Conservation (phyloP, 78 protist species). For the Diacronema lutheri region DNA sequence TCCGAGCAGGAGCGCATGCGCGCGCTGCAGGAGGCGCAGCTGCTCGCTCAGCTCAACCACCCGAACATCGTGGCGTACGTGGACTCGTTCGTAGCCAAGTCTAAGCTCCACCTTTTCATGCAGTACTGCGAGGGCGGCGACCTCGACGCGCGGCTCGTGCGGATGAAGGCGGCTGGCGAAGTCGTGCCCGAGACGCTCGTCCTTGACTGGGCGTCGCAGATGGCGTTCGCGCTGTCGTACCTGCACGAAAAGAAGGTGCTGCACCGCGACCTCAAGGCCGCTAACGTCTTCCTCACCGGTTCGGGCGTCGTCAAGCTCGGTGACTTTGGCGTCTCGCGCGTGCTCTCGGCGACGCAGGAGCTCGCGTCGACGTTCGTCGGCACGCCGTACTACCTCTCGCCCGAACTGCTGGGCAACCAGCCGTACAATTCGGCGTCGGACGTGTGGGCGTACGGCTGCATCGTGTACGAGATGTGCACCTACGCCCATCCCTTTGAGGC, state of each 20-base stretch:
- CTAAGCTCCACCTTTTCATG: slow-evolving; percentile 11
- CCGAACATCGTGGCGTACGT: slow-evolving; percentile 22
- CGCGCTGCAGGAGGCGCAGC: slow-evolving; percentile 5
- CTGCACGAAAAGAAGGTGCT: slow-evolving; percentile 1
- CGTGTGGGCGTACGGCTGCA: not conserved
- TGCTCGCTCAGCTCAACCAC: not conserved
- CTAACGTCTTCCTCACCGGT: slow-evolving; percentile 8
- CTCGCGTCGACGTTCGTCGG: slow-evolving; percentile 36
- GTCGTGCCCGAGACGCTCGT: not conserved
- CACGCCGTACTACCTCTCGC: slow-evolving; percentile 1
- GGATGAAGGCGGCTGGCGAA: not conserved
- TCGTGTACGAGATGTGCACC: not conserved
- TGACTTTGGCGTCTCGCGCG: not conserved
- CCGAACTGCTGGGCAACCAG: not conserved
- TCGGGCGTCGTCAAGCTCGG: not conserved
- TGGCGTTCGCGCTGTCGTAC: slow-evolving; percentile 23
- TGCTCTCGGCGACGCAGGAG: not conserved
- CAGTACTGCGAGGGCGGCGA: slow-evolving; percentile 26
- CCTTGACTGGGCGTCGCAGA: slow-evolving; percentile 15
- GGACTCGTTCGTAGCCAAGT: not conserved
- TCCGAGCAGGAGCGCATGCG: not conserved
- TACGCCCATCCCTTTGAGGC: not conserved
- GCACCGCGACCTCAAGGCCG: slow-evolving; percentile 14
- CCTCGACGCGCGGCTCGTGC: not conserved
- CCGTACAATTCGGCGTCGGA: not conserved